Conservation (phyloP, 495 filamentous ascomycete genomes). For the Penicillium desertorum region DNA sequence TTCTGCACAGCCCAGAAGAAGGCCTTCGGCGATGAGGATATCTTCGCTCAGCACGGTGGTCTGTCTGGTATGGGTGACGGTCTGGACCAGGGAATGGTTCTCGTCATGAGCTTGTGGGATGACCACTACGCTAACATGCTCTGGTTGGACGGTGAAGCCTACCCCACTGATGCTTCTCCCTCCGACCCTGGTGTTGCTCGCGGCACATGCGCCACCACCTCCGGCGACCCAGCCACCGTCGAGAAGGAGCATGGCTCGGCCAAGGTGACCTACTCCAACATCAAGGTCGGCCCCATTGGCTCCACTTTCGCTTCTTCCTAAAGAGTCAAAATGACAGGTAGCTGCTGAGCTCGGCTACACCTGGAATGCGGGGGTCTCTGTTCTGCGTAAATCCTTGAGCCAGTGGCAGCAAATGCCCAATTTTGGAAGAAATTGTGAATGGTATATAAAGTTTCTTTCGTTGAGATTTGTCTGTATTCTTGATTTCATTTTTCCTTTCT, state of each 20-base stretch:
- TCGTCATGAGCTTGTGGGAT: constrained; percentile 73
- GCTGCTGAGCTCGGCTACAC: constrained; percentile 11
- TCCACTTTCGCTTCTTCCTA: constrained; percentile 53
- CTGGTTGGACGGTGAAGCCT: constrained; percentile 70
- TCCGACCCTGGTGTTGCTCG: constrained; percentile 60
- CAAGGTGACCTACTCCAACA: constrained; percentile 65
- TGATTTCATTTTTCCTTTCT: neutral
- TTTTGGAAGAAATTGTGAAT: neutral
- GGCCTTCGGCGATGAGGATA: constrained; percentile 59
- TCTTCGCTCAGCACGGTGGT: constrained; percentile 61
- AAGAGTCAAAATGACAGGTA: neutral
- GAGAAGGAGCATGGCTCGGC: constrained; percentile 55
- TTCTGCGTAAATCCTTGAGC: neutral
- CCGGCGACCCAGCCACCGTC: constrained; percentile 60
- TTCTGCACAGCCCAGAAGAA: constrained; percentile 63
- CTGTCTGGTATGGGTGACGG: constrained; percentile 54
- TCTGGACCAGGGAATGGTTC: constrained; percentile 60
- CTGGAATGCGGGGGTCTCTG: neutral
- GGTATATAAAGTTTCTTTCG: neutral
- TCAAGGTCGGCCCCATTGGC: constrained; percentile 62
- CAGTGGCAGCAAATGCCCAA: neutral
- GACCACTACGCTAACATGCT: constrained; percentile 73
- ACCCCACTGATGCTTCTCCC: constrained; percentile 55
- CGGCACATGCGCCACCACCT: constrained; percentile 61
- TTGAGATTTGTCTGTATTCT: constrained; percentile 3